phyloP scores from a whole-genome alignment of 768 basidiomycete species.

The Pluteus cervinus region DNA sequence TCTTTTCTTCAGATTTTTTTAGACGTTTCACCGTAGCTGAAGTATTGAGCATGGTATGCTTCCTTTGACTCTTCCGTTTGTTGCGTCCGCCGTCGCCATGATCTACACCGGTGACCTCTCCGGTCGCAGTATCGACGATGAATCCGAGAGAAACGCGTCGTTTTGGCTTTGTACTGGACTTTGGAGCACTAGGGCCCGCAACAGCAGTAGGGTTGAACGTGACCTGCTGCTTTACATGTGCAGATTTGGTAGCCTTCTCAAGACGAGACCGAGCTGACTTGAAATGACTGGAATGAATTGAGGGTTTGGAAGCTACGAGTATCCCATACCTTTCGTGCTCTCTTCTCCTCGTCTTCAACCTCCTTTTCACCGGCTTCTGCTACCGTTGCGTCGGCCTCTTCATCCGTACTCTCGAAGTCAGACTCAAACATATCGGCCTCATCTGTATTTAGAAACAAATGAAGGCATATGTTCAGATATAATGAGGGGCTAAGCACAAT shows the following conservation, averaged over 20 bases:
- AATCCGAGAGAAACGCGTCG: constrained; percentile 51
- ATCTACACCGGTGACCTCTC: constrained; percentile 41
- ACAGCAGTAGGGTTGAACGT: constrained; percentile 58
- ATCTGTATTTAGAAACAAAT: too few species aligned
- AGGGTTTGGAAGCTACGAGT: background rate
- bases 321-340: constrained; percentile 37
- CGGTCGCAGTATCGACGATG: constrained; percentile 54
- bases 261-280: constrained; percentile 51
- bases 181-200: constrained; percentile 16
- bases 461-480: constrained; percentile 11
- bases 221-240: constrained; percentile 58
- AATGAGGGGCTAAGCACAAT: constrained; percentile 1
- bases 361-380: constrained; percentile 50
- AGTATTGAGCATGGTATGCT: constrained; percentile 67
- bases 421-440: constrained; percentile 80
- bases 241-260: constrained; percentile 59
- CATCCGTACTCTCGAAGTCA: constrained; percentile 84
- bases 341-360: constrained; percentile 56
- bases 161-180: constrained; percentile 23
- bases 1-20: constrained; percentile 58
- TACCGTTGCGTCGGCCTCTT: constrained; percentile 53
- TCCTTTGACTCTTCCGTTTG: constrained; percentile 57
- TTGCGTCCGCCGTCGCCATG: constrained; percentile 12
- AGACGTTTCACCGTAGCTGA: constrained; percentile 60
- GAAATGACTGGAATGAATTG: constrained; percentile 3